Evolutionary conservation across 768 basidiomycete genomes (phyloP).

Genomic region (Pisolithus microcarpus): DNA sequence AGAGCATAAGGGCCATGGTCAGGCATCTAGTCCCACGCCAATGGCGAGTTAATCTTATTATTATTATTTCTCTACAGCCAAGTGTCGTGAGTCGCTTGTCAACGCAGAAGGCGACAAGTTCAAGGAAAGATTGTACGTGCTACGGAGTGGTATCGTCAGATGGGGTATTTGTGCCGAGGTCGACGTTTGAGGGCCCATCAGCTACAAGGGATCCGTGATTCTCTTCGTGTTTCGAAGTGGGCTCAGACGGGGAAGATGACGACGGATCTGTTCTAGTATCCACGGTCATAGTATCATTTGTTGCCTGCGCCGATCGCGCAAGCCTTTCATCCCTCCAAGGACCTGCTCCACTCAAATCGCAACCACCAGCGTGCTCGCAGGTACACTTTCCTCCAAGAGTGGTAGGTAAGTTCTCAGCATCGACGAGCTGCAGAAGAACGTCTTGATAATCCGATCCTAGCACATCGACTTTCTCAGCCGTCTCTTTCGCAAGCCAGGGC

Average conservation of each 20-base stretch:
- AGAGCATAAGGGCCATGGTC: too few relatives aligned
- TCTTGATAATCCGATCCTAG: conserved; percentile 54
- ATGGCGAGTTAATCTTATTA: too few relatives aligned
- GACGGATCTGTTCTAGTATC: conserved; percentile 1
- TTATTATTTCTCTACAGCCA: too few relatives aligned
- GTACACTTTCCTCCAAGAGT: conserved; percentile 60
- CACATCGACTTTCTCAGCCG: conserved; percentile 59
- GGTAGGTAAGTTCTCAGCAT: conserved; percentile 56
- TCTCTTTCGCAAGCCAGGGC: conserved; percentile 70
- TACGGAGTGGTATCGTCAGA: too few relatives aligned
- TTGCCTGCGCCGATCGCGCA: conserved; percentile 7
- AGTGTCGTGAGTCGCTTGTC: too few relatives aligned
- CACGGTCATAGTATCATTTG: neutral
- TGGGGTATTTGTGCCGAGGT: too few relatives aligned
- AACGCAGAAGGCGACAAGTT: too few relatives aligned
- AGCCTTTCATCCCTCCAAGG: conserved; percentile 62
- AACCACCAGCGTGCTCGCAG: conserved; percentile 50
- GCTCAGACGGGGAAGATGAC: neutral
- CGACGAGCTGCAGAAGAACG: conserved; percentile 50
- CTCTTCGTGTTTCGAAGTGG: neutral
- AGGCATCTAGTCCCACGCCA: too few relatives aligned
- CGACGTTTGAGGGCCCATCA: too few relatives aligned
- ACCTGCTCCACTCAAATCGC: conserved; percentile 55
- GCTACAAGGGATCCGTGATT: neutral
- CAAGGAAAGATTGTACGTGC: too few relatives aligned